Conservation (phyloP, 257 asterid genomes). For the Solanum medicagineum region DNA sequence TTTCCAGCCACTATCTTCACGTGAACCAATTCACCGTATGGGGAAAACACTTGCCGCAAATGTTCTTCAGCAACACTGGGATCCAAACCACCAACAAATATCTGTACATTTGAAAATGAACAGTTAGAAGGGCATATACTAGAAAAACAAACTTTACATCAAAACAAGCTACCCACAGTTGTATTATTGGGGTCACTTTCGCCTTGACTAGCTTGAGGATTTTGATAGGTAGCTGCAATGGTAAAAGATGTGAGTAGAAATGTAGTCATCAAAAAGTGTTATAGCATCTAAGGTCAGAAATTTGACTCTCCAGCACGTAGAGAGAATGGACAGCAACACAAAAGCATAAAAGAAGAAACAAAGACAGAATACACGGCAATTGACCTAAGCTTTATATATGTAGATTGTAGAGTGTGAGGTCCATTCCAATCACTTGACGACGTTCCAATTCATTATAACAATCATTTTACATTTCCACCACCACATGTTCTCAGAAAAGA, state of each 20-base stretch:
- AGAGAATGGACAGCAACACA: not conserved
- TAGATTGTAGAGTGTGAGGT: not conserved
- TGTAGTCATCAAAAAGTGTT: not conserved
- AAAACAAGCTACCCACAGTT: slow-evolving; percentile 51
- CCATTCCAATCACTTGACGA: not conserved
- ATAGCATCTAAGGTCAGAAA: not conserved
- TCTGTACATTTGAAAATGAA: slow-evolving; percentile 26
- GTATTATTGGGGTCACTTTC: slow-evolving; percentile 89
- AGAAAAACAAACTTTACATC: not conserved
- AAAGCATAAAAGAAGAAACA: not conserved
- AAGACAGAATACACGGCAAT: not conserved
- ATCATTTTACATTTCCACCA: not conserved
- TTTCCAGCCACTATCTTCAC: slow-evolving; percentile 84
- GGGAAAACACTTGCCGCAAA: slow-evolving; percentile 72
- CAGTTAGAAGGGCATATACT: not conserved
- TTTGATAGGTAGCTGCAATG: slow-evolving; percentile 63
- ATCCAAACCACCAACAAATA: slow-evolving; percentile 83
- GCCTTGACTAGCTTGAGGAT: slow-evolving; percentile 60
- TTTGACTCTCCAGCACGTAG: not conserved
- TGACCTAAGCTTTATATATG: not conserved
- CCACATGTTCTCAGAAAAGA: not conserved
- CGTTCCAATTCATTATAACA: not conserved
- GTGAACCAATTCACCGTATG: slow-evolving; percentile 63
- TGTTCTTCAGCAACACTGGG: slow-evolving; percentile 70
- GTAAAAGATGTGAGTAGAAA: slow-evolving; percentile 4